Evolutionary conservation across 208 protist genomes (phyloP), one percentile per base, ranked within the genome.

Genomic region (Tritrichomonas foetus): DNA sequence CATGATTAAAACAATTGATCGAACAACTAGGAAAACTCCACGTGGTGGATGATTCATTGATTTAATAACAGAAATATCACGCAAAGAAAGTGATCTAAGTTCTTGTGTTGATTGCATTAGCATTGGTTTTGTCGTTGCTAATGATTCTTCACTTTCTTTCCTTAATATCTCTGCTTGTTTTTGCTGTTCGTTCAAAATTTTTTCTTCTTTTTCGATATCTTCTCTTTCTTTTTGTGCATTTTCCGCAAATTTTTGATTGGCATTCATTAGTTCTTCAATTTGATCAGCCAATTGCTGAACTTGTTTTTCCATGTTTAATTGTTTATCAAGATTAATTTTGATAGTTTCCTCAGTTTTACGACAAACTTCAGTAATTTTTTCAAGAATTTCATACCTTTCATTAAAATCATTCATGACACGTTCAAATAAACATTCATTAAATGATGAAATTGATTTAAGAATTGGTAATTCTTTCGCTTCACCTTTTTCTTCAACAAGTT

Each of bases 31-130:
- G 16, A 82, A 27, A 39, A 82, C 74, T 25, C 74, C 74, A 1
- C 22, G 41, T 50, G 74, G 74, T 3, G 74, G 74, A 50, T 82
- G 33, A 47, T 30, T 30, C 74, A 82, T 82, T 8, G 33, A 50
- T 39, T 82, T 82, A 39, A 82, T 82, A 39, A 82, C 41, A 82
- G 74, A 30, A 39, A 82, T 82, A 82, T 82, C 74, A 50, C 33
- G 20, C 27, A 20, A 20, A 8, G 33, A 47, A 39, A 82, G 33
- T 1, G 30, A 50, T 39, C 41, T 82, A 20, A 82, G 30, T 82
- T 82, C 74, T 50, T 49, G 33, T 50, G 74, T 82, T 8, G 74
- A 30, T 3, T 25, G 33, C 22, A 47, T 39, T 0, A 82, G 33
- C 3, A 82, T 44, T 27, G 1, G 41, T 14, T 82, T 82, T 25